phyloP scores from a whole-genome alignment of 2,329 filamentous ascomycete species.

The Sporothrix brunneoviolacea region DNA sequence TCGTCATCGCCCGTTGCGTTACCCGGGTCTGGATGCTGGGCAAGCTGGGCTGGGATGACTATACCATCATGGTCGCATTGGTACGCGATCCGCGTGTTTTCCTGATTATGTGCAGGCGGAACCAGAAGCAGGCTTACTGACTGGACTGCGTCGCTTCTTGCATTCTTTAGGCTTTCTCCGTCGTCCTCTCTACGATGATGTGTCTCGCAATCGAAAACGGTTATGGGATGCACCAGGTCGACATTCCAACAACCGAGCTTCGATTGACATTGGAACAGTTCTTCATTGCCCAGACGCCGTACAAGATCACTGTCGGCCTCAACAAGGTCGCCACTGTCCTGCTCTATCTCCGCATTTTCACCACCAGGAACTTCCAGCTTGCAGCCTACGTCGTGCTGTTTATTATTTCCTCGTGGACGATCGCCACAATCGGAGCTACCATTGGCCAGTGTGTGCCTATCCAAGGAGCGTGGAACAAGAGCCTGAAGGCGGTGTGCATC shows the following conservation, averaged over 20 bases:
- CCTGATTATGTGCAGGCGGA: too few species aligned
- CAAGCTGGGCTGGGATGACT: too few species aligned
- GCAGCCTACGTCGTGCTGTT: conserved; percentile 35
- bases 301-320: conserved; percentile 47
- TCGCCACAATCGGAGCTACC: conserved; percentile 38
- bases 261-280: conserved; percentile 27
- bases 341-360: conserved; percentile 49
- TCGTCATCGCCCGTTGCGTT: conserved; percentile 12
- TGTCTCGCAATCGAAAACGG: conserved; percentile 15
- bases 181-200: conserved; percentile 13
- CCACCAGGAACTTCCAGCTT: conserved; percentile 38
- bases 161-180: conserved; percentile 8
- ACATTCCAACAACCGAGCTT: conserved; percentile 7
- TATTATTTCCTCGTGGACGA: conserved; percentile 39
- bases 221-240: conserved; percentile 15
- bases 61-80: too few species aligned
- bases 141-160: too few species aligned
- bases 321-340: conserved; percentile 47
- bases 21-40: too few species aligned
- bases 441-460: conserved; percentile 47
- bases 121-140: too few species aligned
- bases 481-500: conserved; percentile 37
- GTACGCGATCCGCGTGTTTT: too few species aligned
- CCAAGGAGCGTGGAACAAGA: conserved; percentile 38
- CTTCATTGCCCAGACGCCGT: conserved; percentile 45